These are phyloP conservation scores for Metschnikowia orientalis DNA, from an alignment of 805 yeast genomes.

Conservation along the genomic window DNA sequence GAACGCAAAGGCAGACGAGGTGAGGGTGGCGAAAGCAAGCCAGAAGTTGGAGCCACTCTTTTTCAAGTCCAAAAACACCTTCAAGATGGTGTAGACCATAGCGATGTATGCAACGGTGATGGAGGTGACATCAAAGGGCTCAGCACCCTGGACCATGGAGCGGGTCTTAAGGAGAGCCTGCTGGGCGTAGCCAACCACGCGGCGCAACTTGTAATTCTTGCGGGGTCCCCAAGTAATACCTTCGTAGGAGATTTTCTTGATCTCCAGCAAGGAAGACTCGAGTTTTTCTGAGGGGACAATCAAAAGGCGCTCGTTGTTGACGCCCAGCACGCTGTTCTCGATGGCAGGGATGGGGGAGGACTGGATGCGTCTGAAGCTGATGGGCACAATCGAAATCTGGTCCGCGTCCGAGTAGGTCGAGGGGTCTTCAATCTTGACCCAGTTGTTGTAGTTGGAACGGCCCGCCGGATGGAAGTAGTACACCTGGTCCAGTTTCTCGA, in stretches of 20 bases:
- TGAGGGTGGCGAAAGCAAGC: slow-evolving; percentile 75
- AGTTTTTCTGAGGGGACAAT: slow-evolving; percentile 30
- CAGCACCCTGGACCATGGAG: slow-evolving; percentile 62
- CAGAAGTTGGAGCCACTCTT: slow-evolving; percentile 79
- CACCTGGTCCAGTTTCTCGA: slow-evolving; percentile 29
- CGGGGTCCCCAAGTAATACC: slow-evolving; percentile 61
- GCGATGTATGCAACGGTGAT: slow-evolving; percentile 79
- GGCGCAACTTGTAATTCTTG: slow-evolving; percentile 51
- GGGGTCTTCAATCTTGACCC: slow-evolving; percentile 47
- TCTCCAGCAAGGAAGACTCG: slow-evolving; percentile 19
- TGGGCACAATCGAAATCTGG: slow-evolving; percentile 50
- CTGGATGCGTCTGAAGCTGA: slow-evolving; percentile 49
- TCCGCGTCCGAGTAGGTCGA: slow-evolving; percentile 39
- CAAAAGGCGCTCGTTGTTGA: slow-evolving; percentile 41
- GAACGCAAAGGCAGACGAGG: slow-evolving; percentile 79
- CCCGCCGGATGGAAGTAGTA: slow-evolving; percentile 37
- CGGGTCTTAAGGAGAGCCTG: slow-evolving; percentile 38
- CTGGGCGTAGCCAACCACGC: slow-evolving; percentile 50
- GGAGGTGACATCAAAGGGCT: slow-evolving; percentile 76
- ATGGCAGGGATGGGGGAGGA: slow-evolving; percentile 39
- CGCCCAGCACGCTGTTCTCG: slow-evolving; percentile 34
- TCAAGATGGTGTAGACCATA: slow-evolving; percentile 78
- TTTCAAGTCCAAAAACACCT: slow-evolving; percentile 72
- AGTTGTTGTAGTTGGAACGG: slow-evolving; percentile 32
- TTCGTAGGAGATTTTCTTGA: slow-evolving; percentile 28